Evolutionary conservation across 169 alveolate genomes (phyloP).

Genomic region (Pseudocohnilembus persalinus): DNA sequence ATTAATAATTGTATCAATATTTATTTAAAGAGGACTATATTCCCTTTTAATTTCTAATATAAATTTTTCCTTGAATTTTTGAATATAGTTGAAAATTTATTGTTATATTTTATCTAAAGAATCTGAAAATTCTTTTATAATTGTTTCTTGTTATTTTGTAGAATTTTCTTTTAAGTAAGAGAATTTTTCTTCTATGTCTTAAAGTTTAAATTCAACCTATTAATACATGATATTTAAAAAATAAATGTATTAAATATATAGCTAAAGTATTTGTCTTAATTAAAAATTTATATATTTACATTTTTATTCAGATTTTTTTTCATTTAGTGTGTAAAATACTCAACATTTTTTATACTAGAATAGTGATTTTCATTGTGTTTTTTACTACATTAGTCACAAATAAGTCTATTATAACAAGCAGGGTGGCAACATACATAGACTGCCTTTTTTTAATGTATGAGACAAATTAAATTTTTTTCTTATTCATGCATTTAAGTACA

Average conservation of each 20-base stretch:
- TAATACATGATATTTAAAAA: no score
- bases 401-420: neutral
- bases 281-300: neutral
- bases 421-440: neutral
- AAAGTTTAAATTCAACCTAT: no score
- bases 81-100: neutral
- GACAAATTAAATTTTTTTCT: neutral
- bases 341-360: neutral
- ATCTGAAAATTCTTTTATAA: neutral
- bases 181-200: neutral
- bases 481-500: no score
- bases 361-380: neutral
- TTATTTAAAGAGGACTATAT: neutral
- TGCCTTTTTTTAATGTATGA: neutral
- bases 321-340: neutral
- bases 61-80: neutral
- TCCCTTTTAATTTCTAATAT: neutral
- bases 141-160: neutral
- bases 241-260: no score
- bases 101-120: neutral
- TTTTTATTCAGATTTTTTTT: neutral
- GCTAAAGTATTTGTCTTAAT: no score
- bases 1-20: neutral
- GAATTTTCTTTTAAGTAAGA: neutral
- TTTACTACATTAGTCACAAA: neutral